Evolutionary conservation across 495 filamentous ascomycete species (phyloP), one percentile per base, ranked within the genome.

Genomic region (Ramalina intermedia): DNA sequence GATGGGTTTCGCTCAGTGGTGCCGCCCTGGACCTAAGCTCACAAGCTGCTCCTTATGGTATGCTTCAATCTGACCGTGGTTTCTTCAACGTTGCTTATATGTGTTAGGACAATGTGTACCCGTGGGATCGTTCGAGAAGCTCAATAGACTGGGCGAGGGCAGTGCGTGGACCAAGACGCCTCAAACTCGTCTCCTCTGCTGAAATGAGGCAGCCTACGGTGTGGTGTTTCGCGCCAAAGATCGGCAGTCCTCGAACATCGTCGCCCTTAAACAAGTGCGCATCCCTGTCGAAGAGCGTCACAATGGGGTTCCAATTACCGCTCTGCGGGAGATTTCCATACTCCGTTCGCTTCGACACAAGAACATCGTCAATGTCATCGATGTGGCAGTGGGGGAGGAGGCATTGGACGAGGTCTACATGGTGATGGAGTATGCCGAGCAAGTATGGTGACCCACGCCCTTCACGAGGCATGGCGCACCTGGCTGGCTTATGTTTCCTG

Each of bases 361-460:
- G 17, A 71, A 71, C 47, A 63, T 71, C 36, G 55, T 71, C 49
- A 63, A 66, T 37, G 66, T 71, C 17, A 49, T 69, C 6, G 66
- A 71, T 49, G 68, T 71, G 37, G 68, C 68, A 13, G 68, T 69
- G 12, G 63, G 61, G 23, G 49, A 52, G 27, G 55, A 59, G 40
- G 41, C 47, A 37, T 56, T 69, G 47, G 64, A 66, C 43, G 59
- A 69, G 40, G 53, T 70, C 42, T 69, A 66, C 52, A 69, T 71
- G 68, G 68, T 71, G 42, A 69, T 69, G 69, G 69, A 71, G 50
- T 71, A 71, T 45, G 65, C 65, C 46, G 69, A 71, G 58, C 66
- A 71, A 69, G 67, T 70, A 64, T 58, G 68, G 70, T 24, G 41
- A 55, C 56, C 48, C 20, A 37, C 53, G 52, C 57, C 29, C 44